Percentiles rank a stretch among this genome's conserved stretches.
Conservation (phyloP, 352 stramenopile genomes). For the Lagenidium giganteum region DNA sequence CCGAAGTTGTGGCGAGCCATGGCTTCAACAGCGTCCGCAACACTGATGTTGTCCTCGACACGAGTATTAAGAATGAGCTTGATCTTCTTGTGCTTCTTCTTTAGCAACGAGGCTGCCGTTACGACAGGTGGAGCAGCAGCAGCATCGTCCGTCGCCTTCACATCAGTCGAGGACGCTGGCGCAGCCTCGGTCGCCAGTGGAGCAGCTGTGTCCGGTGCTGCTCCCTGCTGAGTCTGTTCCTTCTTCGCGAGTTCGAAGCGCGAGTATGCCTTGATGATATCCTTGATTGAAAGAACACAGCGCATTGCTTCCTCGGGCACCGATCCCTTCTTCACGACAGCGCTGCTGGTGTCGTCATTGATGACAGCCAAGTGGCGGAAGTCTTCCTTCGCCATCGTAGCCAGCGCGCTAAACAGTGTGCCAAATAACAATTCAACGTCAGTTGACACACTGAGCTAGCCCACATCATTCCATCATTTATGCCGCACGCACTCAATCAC, state of each 20-base stretch:
- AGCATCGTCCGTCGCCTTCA: background rate
- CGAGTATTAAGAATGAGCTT: slow-evolving; percentile 69
- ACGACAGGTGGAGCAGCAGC: slow-evolving; percentile 20
- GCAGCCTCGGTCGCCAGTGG: background rate
- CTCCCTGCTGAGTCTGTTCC: slow-evolving; percentile 7
- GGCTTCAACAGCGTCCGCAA: slow-evolving; percentile 51
- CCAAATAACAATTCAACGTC: background rate
- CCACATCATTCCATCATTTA: background rate
- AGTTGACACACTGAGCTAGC: background rate
- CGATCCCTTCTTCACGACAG: slow-evolving; percentile 64
- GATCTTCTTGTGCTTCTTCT: slow-evolving; percentile 80
- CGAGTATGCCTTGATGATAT: slow-evolving; percentile 74
- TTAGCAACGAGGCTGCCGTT: slow-evolving; percentile 62
- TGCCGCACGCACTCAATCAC: slow-evolving; percentile 63
- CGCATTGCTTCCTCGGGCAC: slow-evolving; percentile 82
- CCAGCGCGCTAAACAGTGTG: slow-evolving; percentile 38
- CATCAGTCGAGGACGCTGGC: too few relatives aligned
- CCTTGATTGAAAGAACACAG: slow-evolving; percentile 82
- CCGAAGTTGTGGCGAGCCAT: slow-evolving; percentile 67
- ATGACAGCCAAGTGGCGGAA: slow-evolving; percentile 81
- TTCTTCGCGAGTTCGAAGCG: slow-evolving; percentile 65
- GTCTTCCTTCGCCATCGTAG: slow-evolving; percentile 86
- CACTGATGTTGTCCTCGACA: slow-evolving; percentile 57
- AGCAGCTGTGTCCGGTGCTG: background rate
- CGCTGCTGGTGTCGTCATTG: slow-evolving; percentile 65